These are phyloP conservation scores for Oxytropis ochrocephala DNA, from an alignment of 306 rosid species.

Conservation along the genomic window DNA sequence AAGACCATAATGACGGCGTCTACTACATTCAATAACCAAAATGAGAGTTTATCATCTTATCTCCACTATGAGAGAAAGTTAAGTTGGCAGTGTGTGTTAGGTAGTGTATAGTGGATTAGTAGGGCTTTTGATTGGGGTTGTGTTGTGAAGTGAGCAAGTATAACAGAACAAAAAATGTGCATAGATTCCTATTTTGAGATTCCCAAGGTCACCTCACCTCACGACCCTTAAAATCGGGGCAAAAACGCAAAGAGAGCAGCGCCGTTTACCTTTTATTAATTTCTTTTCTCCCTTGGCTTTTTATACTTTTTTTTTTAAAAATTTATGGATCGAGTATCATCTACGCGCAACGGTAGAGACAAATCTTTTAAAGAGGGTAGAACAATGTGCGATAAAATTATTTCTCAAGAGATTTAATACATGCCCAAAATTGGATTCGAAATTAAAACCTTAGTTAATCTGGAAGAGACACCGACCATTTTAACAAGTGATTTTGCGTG, in stretches of 20 bases:
- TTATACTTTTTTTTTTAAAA: conserved; percentile 39
- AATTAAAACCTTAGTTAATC: too few relatives aligned
- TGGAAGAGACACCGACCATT: too few relatives aligned
- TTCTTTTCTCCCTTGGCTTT: conserved; percentile 31
- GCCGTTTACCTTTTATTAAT: conserved; percentile 45
- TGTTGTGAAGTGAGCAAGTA: not conserved
- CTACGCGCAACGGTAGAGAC: too few relatives aligned
- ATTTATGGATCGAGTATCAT: too few relatives aligned
- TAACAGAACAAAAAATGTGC: conserved; percentile 46
- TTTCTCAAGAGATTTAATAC: too few relatives aligned
- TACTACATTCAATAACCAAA: too few relatives aligned
- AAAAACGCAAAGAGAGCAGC: conserved; percentile 25
- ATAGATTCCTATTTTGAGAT: conserved; percentile 47
- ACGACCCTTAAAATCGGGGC: conserved; percentile 59
- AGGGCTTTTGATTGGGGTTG: conserved; percentile 2
- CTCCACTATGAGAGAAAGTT: not conserved
- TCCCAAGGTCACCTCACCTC: conserved; percentile 34
- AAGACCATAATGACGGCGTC: too few relatives aligned
- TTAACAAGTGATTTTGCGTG: too few relatives aligned
- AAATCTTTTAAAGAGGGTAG: too few relatives aligned
- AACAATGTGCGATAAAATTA: too few relatives aligned
- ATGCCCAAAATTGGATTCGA: too few relatives aligned
- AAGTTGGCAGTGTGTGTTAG: not conserved
- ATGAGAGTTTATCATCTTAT: too few relatives aligned
- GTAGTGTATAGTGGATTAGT: conserved; percentile 16